Percentiles rank a stretch among this genome's conserved stretches.
phyloP scores from a whole-genome alignment of 805 yeast genomes.

The Myxozyma mucilagina region DNA sequence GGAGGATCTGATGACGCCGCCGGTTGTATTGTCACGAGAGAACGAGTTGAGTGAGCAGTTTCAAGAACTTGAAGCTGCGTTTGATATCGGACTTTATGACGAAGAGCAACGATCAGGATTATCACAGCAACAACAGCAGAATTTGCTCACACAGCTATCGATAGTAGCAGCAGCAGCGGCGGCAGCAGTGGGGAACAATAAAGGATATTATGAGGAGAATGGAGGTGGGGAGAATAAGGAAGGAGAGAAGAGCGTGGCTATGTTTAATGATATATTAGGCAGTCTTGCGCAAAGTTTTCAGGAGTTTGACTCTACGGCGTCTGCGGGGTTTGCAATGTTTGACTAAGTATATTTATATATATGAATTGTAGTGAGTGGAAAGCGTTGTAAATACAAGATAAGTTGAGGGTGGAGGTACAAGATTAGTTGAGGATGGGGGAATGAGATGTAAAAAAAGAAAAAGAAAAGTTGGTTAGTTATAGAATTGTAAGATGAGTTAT shows the following conservation, averaged over 20 bases:
- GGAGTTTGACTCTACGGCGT: slow-evolving; percentile 25
- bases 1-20: slow-evolving; percentile 1
- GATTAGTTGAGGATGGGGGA: no score
- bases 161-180: not conserved
- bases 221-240: not conserved
- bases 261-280: slow-evolving; percentile 16
- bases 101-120: not conserved
- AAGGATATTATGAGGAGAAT: not conserved
- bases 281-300: slow-evolving; percentile 25
- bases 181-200: not conserved
- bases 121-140: not conserved
- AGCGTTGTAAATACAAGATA: no score
- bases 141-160: not conserved
- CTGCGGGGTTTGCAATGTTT: slow-evolving; percentile 19
- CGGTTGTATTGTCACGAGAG: not conserved
- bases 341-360: not conserved
- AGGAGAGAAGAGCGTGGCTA: not conserved
- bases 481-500: not conserved
- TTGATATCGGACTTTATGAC: not conserved
- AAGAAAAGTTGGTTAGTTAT: no score
- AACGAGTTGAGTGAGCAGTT: not conserved
- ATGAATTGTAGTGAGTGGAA: not conserved
- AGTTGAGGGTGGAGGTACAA: no score
- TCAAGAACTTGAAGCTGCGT: not conserved
- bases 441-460: no score